Conservation (phyloP, 73 alveolate species). For the Paramecium sonneborni region DNA sequence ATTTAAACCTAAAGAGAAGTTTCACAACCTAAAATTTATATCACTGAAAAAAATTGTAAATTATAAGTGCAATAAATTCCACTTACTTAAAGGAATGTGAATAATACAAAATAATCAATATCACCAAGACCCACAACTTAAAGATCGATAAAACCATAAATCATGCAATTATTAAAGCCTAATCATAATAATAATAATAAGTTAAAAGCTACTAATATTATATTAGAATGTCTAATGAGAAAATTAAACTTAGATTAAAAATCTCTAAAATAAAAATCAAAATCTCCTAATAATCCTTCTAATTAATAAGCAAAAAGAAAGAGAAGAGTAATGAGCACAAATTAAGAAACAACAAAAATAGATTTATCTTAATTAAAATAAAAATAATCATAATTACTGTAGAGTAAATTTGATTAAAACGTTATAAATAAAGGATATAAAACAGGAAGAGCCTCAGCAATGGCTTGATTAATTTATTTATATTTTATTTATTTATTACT, state of each 20-base stretch:
- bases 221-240: not conserved
- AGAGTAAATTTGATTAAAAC: not conserved
- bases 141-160: not conserved
- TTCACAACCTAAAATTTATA: not conserved
- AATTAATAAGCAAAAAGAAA: not conserved
- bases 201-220: conserved; percentile 4
- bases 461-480: conserved; percentile 6
- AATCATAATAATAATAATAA: not conserved
- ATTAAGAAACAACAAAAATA: not conserved
- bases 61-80: not conserved
- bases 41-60: not conserved
- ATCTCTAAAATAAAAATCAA: not conserved
- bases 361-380: conserved; percentile 1
- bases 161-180: not conserved
- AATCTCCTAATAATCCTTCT: conserved; percentile 5
- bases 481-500: not conserved
- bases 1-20: not conserved
- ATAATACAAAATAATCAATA: not conserved
- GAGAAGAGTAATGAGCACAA: not conserved
- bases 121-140: conserved; percentile 8
- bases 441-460: conserved; percentile 30
- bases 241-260: not conserved
- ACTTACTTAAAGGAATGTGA: not conserved
- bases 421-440: not conserved
- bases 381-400: not conserved